Conservation (phyloP, 208 protist genomes). For the Polymyxa betae region DNA sequence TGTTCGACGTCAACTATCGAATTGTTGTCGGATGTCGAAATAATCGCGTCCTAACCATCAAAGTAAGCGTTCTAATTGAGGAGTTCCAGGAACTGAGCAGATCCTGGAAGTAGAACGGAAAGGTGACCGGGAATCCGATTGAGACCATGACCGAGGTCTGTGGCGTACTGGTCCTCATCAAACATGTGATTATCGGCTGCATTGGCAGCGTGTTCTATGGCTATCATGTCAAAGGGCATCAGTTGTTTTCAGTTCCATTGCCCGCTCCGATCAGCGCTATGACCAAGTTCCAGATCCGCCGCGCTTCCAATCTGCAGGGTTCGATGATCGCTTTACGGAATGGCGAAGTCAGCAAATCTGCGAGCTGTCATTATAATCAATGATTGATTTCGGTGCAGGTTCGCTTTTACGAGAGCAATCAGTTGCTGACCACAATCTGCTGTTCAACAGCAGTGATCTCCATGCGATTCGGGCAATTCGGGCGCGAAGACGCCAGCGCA, state of each 20-base stretch:
- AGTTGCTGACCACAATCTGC: slow-evolving; percentile 79
- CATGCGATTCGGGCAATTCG: slow-evolving; percentile 86
- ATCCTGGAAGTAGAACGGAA: too few relatives aligned
- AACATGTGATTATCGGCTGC: slow-evolving; percentile 82
- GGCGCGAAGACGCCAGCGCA: slow-evolving; percentile 84
- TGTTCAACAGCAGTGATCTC: slow-evolving; percentile 77
- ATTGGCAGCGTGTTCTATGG: slow-evolving; percentile 83
- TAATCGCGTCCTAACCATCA: slow-evolving; percentile 86
- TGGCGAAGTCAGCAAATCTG: slow-evolving; percentile 74
- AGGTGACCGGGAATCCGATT: slow-evolving; percentile 79
- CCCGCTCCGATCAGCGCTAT: slow-evolving; percentile 78
- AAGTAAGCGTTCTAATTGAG: too few relatives aligned
- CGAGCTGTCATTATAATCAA: neutral
- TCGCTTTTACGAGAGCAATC: slow-evolving; percentile 84
- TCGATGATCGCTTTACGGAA: slow-evolving; percentile 84
- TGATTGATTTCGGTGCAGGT: neutral
- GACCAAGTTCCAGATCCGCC: slow-evolving; percentile 74
- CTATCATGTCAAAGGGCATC: slow-evolving; percentile 82
- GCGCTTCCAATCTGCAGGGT: slow-evolving; percentile 64
- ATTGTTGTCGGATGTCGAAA: slow-evolving; percentile 87
- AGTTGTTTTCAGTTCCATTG: slow-evolving; percentile 77
- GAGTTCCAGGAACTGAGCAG: too few relatives aligned
- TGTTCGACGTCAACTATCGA: slow-evolving; percentile 83
- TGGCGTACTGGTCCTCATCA: slow-evolving; percentile 82
- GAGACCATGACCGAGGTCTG: slow-evolving; percentile 82